Base-by-base conservation (phyloP, 345 rosid genomes). In the Gossypium ekmanianum region DNA sequence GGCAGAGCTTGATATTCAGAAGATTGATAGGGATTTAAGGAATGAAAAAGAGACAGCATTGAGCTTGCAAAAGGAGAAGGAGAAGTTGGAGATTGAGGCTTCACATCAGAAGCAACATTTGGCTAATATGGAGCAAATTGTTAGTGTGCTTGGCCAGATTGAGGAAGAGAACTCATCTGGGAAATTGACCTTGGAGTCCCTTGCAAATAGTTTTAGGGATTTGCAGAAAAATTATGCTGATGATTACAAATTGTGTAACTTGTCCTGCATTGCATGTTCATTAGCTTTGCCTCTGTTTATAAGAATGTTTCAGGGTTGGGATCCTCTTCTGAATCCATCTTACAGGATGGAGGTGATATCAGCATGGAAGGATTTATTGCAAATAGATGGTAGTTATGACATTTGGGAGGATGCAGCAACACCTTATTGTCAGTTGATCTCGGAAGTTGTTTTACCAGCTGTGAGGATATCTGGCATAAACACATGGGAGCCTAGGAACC, bases 301-400 rank as follows among this genome's bases (percentile, higher is more conserved):
- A 51, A 86, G 94, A 78, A 84, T 85, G 83, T 95, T 95, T 84
- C 99, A 93, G 77, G 97, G 93, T 27, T 93, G 98, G 99, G 93
- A 95, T 72, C 96, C 98, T 80, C 93, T 95, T 62, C 76, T 47
- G 55, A 92, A 90, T 75, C 89, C 96, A 41, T 75, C 64, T 34
- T 95, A 89, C 68, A 89, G 95, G 72, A 39, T 88, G 75, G 88
- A 86, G 77, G 73, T 87, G 54, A 85, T 93, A 20, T 83, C 84
- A 18, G 71, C 72, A 9, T 93, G 98, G 98, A 93, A 86, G 84
- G 83, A 79, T 70, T 81, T 93, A 50, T 78, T 91, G 81, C 94
- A 93, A 79, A 89, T 79, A 2, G 87, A 90, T 61, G 92, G 88
- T 24, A 78, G 76, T 80, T 78, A 85, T 61, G 89, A 84, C 80